These are phyloP conservation scores for Boletus huronensis DNA, from an alignment of 768 basidiomycete genomes.

Conservation along the genomic window DNA sequence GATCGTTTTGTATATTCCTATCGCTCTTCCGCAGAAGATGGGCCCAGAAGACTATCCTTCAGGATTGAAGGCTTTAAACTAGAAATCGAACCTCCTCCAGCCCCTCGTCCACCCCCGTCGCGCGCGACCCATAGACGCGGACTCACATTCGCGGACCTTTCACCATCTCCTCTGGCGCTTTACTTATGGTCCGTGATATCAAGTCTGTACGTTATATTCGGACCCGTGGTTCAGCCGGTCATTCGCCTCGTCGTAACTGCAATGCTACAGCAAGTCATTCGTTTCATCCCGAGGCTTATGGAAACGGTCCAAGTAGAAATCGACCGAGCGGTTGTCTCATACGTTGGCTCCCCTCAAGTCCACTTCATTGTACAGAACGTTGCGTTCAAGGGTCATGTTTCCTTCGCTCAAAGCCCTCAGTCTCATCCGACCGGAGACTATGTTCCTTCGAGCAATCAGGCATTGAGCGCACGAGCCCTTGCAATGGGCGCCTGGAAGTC, in stretches of 20 bases:
- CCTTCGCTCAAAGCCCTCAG: slow-evolving; percentile 50
- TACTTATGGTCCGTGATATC: slow-evolving; percentile 33
- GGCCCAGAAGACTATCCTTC: slow-evolving; percentile 55
- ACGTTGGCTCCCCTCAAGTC: slow-evolving; percentile 48
- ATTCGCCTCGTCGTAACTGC: slow-evolving; percentile 54
- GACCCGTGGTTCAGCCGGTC: slow-evolving; percentile 61
- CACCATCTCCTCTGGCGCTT: slow-evolving; percentile 35
- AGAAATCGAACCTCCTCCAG: slow-evolving; percentile 36
- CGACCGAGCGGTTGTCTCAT: slow-evolving; percentile 49
- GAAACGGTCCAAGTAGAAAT: slow-evolving; percentile 68
- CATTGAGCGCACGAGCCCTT: slow-evolving; percentile 36
- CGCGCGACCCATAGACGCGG: slow-evolving; percentile 35
- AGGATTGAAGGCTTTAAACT: slow-evolving; percentile 59
- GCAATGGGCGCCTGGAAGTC: slow-evolving; percentile 62
- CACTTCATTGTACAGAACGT: slow-evolving; percentile 50
- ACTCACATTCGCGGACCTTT: slow-evolving; percentile 40
- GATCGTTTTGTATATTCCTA: slow-evolving; percentile 66
- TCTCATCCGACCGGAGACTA: slow-evolving; percentile 9
- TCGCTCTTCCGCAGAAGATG: slow-evolving; percentile 44
- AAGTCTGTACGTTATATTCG: slow-evolving; percentile 42
- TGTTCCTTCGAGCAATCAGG: slow-evolving; percentile 12
- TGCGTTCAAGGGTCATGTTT: slow-evolving; percentile 50
- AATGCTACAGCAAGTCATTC: slow-evolving; percentile 55
- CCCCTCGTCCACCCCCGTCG: slow-evolving; percentile 15
- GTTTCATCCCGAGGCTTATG: slow-evolving; percentile 63